A percentile compares a stretch with the other conserved stretches of the same genome.
Conservation (phyloP, 371 early-diverging fungal species). For the Apophysomyces trapeziformis region DNA sequence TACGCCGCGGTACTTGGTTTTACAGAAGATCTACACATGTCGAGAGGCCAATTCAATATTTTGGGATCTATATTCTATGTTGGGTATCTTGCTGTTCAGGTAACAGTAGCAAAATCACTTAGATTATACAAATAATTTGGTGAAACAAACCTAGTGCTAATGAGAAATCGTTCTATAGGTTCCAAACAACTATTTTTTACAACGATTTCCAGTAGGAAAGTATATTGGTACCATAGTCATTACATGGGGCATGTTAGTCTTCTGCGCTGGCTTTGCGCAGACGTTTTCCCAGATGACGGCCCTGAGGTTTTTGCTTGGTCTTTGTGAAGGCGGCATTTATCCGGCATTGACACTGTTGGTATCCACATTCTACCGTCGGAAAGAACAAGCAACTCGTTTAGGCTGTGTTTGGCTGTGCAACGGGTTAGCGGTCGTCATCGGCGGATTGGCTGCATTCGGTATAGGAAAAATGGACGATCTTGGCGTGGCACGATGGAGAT, state of each 20-base stretch:
- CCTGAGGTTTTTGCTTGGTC: slow-evolving; percentile 38
- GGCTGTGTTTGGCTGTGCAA: slow-evolving; percentile 28
- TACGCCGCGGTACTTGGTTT: slow-evolving; percentile 35
- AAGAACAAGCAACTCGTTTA: slow-evolving; percentile 29
- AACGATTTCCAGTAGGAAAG: slow-evolving; percentile 34
- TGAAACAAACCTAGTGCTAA: no score
- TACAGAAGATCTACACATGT: slow-evolving; percentile 30
- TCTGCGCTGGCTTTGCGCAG: slow-evolving; percentile 25
- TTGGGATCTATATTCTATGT: slow-evolving; percentile 41
- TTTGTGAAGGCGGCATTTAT: slow-evolving; percentile 38
- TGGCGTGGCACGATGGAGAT: slow-evolving; percentile 53
- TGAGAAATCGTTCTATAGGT: slow-evolving; percentile 19
- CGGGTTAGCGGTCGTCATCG: slow-evolving; percentile 52
- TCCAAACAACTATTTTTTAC: slow-evolving; percentile 48
- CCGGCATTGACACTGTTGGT: slow-evolving; percentile 28
- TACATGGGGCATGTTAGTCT: slow-evolving; percentile 42
- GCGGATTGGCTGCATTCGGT: slow-evolving; percentile 61
- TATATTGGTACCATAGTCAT: slow-evolving; percentile 40
- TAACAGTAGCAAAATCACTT: neutral
- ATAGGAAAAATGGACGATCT: slow-evolving; percentile 49
- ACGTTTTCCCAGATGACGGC: slow-evolving; percentile 42
- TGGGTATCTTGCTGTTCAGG: slow-evolving; percentile 40
- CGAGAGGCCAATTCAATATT: slow-evolving; percentile 28
- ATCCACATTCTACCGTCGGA: slow-evolving; percentile 27
- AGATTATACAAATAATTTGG: no score